Evolutionary conservation across 148 eudicot species (phyloP), one percentile per base, ranked within the genome.

Genomic region (Camellia sinensis): DNA sequence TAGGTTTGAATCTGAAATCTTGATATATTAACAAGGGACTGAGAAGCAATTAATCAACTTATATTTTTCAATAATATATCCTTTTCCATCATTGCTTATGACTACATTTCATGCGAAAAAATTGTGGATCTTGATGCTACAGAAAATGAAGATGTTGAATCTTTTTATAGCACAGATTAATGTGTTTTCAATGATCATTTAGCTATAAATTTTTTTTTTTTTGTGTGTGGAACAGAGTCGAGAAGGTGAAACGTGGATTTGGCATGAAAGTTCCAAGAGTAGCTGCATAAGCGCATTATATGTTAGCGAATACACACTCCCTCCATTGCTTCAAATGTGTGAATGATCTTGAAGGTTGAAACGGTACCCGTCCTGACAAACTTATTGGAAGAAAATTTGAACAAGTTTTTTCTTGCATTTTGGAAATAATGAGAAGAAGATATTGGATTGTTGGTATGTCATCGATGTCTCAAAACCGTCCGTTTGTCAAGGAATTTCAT

Each of bases 241-340:
- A 96, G 87, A 92, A 87, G 82, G 86, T 80, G 67, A 94, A 90
- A 87, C 97, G 82, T 81, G 99, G 99, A 17, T 96, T 96, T 77
- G 99, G 99, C 82, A 96, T 96, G 98, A 94, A 85, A 89, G 82
- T 61, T 68, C 94, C 99, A 5, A 88, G 87, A 81, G 69, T 87
- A 22, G 82, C 83, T 74, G 80, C 90, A 22, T 84, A 56, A 84
- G 62, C 76, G 56, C 67, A 71, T 60, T 15, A 70, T 17, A 40
- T 67, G 19, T n/a, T 52, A 40, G 59, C 37, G 41, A 52, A 19
- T 57, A 48, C 56, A 70, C 69, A 5, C 76, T 56, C 61, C 57
- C 43, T 3, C 70, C 11, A 21, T 29, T 79, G 70, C 60, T 63
- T 48, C 71, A 37, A 29, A 40, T 6, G 0, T 14, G 22, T 18